Evolutionary conservation across 2,329 filamentous ascomycete genomes (phyloP).

Genomic region (Thielaviopsis populi): DNA sequence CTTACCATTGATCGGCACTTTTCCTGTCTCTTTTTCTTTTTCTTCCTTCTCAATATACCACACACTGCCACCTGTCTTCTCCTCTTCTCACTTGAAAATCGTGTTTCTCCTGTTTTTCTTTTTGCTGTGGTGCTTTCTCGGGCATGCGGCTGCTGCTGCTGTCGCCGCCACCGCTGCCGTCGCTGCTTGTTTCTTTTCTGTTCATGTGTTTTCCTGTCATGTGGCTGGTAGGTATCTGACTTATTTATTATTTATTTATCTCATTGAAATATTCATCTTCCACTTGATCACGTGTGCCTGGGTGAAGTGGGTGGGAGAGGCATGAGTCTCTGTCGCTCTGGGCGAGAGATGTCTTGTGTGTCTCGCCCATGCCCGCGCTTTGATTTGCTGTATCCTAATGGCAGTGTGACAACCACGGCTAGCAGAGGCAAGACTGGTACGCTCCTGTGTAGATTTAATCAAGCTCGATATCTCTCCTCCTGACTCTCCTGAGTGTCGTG

Average conservation of each 20-base stretch:
- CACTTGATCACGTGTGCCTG: background rate
- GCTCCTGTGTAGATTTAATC: too few relatives aligned
- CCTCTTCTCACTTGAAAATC: background rate
- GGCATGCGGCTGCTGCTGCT: too few relatives aligned
- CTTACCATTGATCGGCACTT: constrained; percentile 1
- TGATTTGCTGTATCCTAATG: too few relatives aligned
- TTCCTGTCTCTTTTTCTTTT: constrained; percentile 6
- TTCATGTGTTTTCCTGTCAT: background rate
- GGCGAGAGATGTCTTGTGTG: background rate
- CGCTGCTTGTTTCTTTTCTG: background rate
- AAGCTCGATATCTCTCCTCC: too few relatives aligned
- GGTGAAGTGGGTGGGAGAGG: background rate
- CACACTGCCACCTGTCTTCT: constrained; percentile 5
- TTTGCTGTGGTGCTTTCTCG: background rate
- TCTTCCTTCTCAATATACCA: constrained; percentile 8
- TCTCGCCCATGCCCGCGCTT: too few relatives aligned
- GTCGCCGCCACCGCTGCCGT: background rate
- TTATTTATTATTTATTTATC: background rate
- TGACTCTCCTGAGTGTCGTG: too few relatives aligned
- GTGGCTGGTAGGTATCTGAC: background rate
- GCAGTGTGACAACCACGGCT: too few relatives aligned
- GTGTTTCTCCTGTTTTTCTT: background rate
- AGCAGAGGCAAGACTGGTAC: too few relatives aligned
- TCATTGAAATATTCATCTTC: background rate
- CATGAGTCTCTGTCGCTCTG: background rate